Evolutionary conservation across 331 rosid species (phyloP).

Genomic region (Erythrophleum ivorense): DNA sequence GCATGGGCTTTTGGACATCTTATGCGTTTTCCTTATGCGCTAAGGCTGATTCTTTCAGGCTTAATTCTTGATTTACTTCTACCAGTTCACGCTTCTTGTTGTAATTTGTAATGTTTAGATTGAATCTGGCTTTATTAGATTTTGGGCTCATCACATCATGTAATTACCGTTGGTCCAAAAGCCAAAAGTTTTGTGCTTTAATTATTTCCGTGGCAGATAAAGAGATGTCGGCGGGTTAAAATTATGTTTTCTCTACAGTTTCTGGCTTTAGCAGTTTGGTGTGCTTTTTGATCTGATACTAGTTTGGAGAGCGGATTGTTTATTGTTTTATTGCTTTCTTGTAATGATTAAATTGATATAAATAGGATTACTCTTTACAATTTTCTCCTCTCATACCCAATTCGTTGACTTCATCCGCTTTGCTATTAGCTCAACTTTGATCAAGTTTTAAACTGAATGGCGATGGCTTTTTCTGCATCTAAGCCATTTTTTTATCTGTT

Average conservation of each 20-base stretch:
- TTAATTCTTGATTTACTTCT: slow-evolving; percentile 35
- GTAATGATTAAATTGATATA: slow-evolving; percentile 10
- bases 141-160: not conserved
- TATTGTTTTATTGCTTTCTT: slow-evolving; percentile 9
- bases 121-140: slow-evolving; percentile 1
- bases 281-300: slow-evolving; percentile 33
- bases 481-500: not conserved
- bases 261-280: slow-evolving; percentile 16
- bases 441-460: slow-evolving; percentile 1
- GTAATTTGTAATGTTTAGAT: not conserved
- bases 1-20: not conserved
- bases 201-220: not conserved
- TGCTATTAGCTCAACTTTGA: not conserved
- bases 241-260: not conserved
- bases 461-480: not conserved
- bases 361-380: not conserved
- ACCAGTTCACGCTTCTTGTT: not conserved
- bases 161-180: slow-evolving; percentile 16
- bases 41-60: not conserved
- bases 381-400: not conserved
- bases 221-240: slow-evolving; percentile 10
- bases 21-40: not conserved
- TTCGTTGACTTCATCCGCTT: not conserved
- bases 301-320: slow-evolving; percentile 6
- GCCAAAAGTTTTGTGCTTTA: slow-evolving; percentile 15